Conservation (phyloP, 441 rosid species). For the Brassica balearica region DNA sequence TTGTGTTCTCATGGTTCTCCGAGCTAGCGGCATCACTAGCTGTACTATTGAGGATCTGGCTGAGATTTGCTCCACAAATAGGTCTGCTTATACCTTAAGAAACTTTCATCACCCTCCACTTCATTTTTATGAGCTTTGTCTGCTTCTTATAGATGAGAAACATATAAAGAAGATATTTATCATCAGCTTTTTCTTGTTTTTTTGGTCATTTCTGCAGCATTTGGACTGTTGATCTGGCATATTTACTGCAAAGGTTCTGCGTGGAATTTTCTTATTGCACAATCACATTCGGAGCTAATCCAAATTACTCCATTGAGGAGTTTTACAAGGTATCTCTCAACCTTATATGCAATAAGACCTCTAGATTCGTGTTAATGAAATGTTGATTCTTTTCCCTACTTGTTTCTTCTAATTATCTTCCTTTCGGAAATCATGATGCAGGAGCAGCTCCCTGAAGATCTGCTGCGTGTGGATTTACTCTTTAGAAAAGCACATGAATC, state of each 20-base stretch:
- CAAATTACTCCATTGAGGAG: slow-evolving; percentile 79
- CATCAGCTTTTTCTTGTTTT: slow-evolving; percentile 24
- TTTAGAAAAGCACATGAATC: slow-evolving; percentile 72
- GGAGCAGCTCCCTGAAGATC: slow-evolving; percentile 92
- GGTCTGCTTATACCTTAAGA: slow-evolving; percentile 51
- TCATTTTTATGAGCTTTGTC: background rate
- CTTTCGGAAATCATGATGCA: slow-evolving; percentile 44
- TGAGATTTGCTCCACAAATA: slow-evolving; percentile 74
- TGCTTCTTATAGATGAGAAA: slow-evolving; percentile 16
- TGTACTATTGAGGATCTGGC: slow-evolving; percentile 69
- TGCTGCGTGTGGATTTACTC: slow-evolving; percentile 78
- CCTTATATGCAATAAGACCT: background rate
- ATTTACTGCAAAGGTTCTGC: slow-evolving; percentile 73
- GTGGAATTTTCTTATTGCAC: slow-evolving; percentile 87
- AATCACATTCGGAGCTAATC: slow-evolving; percentile 91
- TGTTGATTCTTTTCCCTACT: background rate
- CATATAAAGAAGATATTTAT: slow-evolving; percentile 1
- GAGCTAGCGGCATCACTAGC: slow-evolving; percentile 64
- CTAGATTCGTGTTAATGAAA: background rate
- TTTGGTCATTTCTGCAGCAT: slow-evolving; percentile 63
- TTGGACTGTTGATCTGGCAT: slow-evolving; percentile 95
- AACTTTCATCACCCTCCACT: background rate
- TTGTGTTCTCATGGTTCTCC: slow-evolving; percentile 85
- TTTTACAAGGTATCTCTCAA: slow-evolving; percentile 75
- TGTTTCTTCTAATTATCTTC: background rate